Base-by-base conservation (phyloP, 108 stramenopile genomes). In the Cyclotella cryptica region DNA sequence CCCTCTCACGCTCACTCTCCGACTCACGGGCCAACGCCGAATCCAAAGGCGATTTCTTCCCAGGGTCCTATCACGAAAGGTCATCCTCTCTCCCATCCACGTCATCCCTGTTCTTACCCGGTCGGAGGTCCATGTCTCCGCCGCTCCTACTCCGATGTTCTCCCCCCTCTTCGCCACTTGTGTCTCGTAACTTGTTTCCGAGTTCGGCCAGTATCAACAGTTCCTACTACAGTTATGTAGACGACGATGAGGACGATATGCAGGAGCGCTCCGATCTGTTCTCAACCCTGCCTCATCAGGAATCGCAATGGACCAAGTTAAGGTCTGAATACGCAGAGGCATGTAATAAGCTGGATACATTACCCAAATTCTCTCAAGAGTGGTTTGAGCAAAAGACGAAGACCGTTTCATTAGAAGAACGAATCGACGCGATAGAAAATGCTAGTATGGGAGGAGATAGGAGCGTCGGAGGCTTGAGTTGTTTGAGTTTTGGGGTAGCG, bases 371-470 rank as follows among this genome's bases (percentile, higher is more conserved):
- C 27, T 66, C 66, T 10, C 12, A 66, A 26, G 45, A 45, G 44
- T 66, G 66, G 66, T 66, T 66, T n/a, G 66, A 45, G 13, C 26
- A 22, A 14, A 66, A 66, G 27, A 66, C 66, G 13, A 66, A 66
- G 39, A 47, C 45, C 10, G 44, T 66, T 9, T 26, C 22, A 15
- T 26, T 66, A 6, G 66, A 66, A 47, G 66, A 66, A 17, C 66
- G 46, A 66, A 26, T 66, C 43, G 66, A 66, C 2, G 62, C 24
- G 10, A 1, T 63, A 17, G 62, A 63, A 10, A 40, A 40, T 63
- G 62, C 35, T 14, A 63, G 62, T 63, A 10, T 18, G 1, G 62
- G 62, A 30, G 1, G 40, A 8, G 40, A 13, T 3, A 22, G 66
- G 21, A 47, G 66, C 15, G 42, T 66, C 7, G 17, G 66, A 1